phyloP scores from a whole-genome alignment of 2,329 filamentous ascomycete genomes.

The Cercospora sesami region DNA sequence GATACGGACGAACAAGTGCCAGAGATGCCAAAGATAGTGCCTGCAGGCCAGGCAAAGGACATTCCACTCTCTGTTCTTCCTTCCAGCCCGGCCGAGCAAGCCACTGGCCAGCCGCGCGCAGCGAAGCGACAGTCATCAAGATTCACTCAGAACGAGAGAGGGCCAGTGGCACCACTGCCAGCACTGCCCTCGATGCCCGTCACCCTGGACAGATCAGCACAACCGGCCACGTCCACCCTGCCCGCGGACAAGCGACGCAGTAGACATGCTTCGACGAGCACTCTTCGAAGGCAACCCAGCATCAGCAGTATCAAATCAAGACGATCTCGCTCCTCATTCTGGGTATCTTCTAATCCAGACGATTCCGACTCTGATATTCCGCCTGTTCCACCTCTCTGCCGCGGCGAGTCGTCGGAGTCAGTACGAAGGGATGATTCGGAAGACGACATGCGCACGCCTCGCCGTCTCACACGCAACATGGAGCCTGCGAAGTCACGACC shows the following conservation, averaged over 20 bases:
- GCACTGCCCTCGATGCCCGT: slow-evolving; percentile 22
- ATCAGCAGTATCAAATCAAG: slow-evolving; percentile 21
- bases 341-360: slow-evolving; percentile 29
- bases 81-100: background rate
- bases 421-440: slow-evolving; percentile 15
- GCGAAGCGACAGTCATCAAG: background rate
- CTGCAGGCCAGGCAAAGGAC: slow-evolving; percentile 7
- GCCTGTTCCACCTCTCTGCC: slow-evolving; percentile 26
- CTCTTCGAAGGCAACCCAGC: slow-evolving; percentile 12
- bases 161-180: slow-evolving; percentile 20
- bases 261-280: slow-evolving; percentile 19
- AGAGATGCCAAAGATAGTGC: slow-evolving; percentile 25
- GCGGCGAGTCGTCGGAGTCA: slow-evolving; percentile 21
- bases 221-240: slow-evolving; percentile 21
- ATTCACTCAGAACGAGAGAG: background rate
- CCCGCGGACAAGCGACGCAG: slow-evolving; percentile 22
- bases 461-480: background rate
- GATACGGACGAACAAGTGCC: slow-evolving; percentile 27
- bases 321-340: slow-evolving; percentile 24
- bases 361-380: slow-evolving; percentile 28
- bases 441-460: background rate
- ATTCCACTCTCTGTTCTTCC: slow-evolving; percentile 2
- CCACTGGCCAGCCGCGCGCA: background rate
- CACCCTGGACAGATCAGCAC: slow-evolving; percentile 8
- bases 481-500: slow-evolving; percentile 21